A percentile compares a stretch with the other conserved stretches of the same genome.
Evolutionary conservation across 768 basidiomycete genomes (phyloP).

Genomic region (Mycena rosella): DNA sequence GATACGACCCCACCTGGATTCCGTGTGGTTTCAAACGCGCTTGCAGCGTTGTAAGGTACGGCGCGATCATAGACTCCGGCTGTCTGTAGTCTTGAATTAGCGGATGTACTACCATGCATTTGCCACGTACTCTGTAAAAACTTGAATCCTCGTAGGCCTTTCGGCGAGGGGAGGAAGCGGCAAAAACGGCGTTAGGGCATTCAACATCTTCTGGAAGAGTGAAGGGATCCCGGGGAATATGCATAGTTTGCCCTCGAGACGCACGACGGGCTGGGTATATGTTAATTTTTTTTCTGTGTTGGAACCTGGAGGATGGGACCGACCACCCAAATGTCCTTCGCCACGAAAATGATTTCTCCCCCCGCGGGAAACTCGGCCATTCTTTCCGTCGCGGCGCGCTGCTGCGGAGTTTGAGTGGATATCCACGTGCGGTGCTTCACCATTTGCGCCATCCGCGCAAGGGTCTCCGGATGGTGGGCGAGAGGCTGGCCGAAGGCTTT

Average conservation of each 20-base stretch:
- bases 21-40: slow-evolving; percentile 78
- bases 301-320: slow-evolving; percentile 39
- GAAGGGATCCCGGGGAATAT: slow-evolving; percentile 92
- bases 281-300: slow-evolving; percentile 3
- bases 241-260: slow-evolving; percentile 88
- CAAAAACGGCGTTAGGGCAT: slow-evolving; percentile 77
- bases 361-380: slow-evolving; percentile 92
- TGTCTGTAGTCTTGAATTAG: slow-evolving; percentile 53
- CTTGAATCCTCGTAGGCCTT: slow-evolving; percentile 83
- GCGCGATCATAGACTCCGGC: slow-evolving; percentile 86
- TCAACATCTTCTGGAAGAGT: slow-evolving; percentile 86
- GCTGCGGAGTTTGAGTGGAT: slow-evolving; percentile 76
- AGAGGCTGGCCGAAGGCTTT: slow-evolving; percentile 84
- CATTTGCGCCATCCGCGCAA: slow-evolving; percentile 76
- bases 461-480: slow-evolving; percentile 81
- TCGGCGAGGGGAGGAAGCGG: slow-evolving; percentile 82
- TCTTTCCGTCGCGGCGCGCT: slow-evolving; percentile 79
- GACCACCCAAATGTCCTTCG: slow-evolving; percentile 88
- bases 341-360: slow-evolving; percentile 85
- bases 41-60: slow-evolving; percentile 86
- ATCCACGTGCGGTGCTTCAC: slow-evolving; percentile 69
- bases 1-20: slow-evolving; percentile 87
- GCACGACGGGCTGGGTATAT: slow-evolving; percentile 94
- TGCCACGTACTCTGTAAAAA: slow-evolving; percentile 78
- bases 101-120: neutral